Base-by-base conservation (phyloP, 176 grass and related monocot species). In the Avena insularis region DNA sequence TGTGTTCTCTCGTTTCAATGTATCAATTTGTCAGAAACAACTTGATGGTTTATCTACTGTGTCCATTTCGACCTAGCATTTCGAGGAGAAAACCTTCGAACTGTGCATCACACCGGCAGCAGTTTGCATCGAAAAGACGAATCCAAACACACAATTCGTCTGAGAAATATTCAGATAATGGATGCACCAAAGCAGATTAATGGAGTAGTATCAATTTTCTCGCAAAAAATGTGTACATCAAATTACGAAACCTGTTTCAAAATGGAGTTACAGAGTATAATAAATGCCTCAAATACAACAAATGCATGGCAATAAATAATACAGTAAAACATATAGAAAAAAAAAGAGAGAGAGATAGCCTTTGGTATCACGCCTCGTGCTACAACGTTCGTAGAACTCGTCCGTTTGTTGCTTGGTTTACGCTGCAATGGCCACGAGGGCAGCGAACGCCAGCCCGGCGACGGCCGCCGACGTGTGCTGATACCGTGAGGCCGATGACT, bases 361-460 rank as follows among this genome's bases (percentile, higher is more conserved):
- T 77, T 53, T 48, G 16, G 67, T 58, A 43, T 35, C 19, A 57
- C 46, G 9, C 33, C 33, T 75, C 73, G 20, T 75, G 64, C 69
- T 57, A 25, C 40, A 76, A 46, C 71, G 79, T 71, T 58, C 51
- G 38, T 20, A 33, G 78, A 78, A 56, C 33, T 33, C 74, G 20
- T 33, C 27, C 47, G 17, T 55, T 36, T 51, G 57, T 81, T 61
- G 87, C 73, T 64, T 89, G 19, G 6, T 49, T 36, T 86, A 87
- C 13, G 65, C 75, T 9, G 59, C 48, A 77, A 91, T 65, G 46
- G 89, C 77, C 45, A 85, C 31, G 16, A 91, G 78, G 19, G 82
- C 82, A 47, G 82, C 86, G 50, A 78, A 12, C 14, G 82, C 86
- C 45, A 91, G 43, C 8, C 78, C 90, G 17, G 71, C 78, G 21